Evolutionary conservation across 2,329 filamentous ascomycete genomes (phyloP).

Genomic region (Botryotinia globosa): DNA sequence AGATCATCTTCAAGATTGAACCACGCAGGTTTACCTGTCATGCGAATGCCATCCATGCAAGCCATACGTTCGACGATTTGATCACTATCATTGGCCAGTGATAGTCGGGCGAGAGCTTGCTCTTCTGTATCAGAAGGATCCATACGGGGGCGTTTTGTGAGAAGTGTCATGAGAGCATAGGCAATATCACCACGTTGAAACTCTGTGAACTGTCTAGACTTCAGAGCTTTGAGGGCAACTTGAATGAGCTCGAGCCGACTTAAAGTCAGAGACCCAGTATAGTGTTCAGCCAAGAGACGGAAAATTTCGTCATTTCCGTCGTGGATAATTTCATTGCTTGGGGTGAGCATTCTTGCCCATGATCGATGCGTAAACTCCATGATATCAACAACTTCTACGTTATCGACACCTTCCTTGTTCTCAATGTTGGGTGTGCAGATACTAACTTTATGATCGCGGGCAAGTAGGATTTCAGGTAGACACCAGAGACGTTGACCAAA

Average conservation of each 20-base stretch:
- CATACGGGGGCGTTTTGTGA: slow-evolving; percentile 34
- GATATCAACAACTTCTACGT: slow-evolving; percentile 19
- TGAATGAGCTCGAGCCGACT: slow-evolving; percentile 21
- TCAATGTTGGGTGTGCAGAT: slow-evolving; percentile 11
- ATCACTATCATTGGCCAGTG: slow-evolving; percentile 38
- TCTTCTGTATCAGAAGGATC: slow-evolving; percentile 34
- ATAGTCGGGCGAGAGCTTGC: slow-evolving; percentile 38
- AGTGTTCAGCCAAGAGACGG: slow-evolving; percentile 19
- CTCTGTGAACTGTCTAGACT: slow-evolving; percentile 16
- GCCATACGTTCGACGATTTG: slow-evolving; percentile 38
- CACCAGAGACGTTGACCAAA: slow-evolving; percentile 21
- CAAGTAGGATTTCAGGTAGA: slow-evolving; percentile 20
- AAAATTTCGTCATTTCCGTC: slow-evolving; percentile 21
- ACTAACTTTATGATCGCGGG: slow-evolving; percentile 19
- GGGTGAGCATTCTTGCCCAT: slow-evolving; percentile 13
- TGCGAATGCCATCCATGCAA: slow-evolving; percentile 23
- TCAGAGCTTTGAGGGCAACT: slow-evolving; percentile 12
- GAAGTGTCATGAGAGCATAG: slow-evolving; percentile 39
- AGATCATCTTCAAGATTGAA: slow-evolving; percentile 34
- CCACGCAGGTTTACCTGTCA: slow-evolving; percentile 21
- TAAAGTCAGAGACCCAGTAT: slow-evolving; percentile 13
- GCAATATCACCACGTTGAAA: slow-evolving; percentile 34
- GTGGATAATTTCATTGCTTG: background rate
- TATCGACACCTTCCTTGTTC: slow-evolving; percentile 3
- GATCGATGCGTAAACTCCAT: slow-evolving; percentile 22